Conservation (phyloP, 257 asterid genomes). For the Plantago ovata region DNA sequence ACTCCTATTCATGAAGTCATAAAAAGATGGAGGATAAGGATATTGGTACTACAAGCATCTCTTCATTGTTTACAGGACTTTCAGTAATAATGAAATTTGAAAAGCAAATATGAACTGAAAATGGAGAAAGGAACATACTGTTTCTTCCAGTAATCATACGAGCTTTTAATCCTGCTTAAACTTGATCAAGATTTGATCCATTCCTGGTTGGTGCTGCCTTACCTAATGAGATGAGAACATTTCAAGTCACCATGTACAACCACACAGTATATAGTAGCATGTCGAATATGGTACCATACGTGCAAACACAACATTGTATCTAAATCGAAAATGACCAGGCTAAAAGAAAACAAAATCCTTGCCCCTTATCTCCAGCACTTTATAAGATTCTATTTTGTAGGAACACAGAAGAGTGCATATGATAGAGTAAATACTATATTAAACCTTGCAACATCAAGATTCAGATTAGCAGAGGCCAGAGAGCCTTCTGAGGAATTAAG, state of each 20-base stretch:
- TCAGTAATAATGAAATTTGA: neutral
- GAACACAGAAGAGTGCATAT: too few relatives aligned
- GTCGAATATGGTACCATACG: neutral
- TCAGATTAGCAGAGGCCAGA: too few relatives aligned
- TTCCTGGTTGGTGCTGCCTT: conserved; percentile 74
- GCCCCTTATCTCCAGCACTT: too few relatives aligned
- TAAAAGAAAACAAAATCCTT: neutral
- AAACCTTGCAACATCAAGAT: too few relatives aligned
- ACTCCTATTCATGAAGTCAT: conserved; percentile 8
- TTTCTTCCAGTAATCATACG: neutral
- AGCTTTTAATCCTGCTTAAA: conserved; percentile 49
- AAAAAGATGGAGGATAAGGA: neutral
- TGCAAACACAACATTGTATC: neutral
- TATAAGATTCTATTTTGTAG: too few relatives aligned
- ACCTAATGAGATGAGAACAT: conserved; percentile 38
- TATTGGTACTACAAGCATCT: conserved; percentile 9
- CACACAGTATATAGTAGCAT: neutral
- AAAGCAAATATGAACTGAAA: neutral
- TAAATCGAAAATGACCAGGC: neutral
- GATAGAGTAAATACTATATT: too few relatives aligned
- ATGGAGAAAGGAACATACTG: conserved; percentile 5
- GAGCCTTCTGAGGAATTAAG: conserved; percentile 1
- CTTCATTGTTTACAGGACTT: neutral
- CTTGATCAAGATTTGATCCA: conserved; percentile 59
- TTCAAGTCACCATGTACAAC: conserved; percentile 13